Evolutionary conservation across 768 basidiomycete species (phyloP), one percentile per base, ranked within the genome.

Genomic region (Favolaschia claudopus): DNA sequence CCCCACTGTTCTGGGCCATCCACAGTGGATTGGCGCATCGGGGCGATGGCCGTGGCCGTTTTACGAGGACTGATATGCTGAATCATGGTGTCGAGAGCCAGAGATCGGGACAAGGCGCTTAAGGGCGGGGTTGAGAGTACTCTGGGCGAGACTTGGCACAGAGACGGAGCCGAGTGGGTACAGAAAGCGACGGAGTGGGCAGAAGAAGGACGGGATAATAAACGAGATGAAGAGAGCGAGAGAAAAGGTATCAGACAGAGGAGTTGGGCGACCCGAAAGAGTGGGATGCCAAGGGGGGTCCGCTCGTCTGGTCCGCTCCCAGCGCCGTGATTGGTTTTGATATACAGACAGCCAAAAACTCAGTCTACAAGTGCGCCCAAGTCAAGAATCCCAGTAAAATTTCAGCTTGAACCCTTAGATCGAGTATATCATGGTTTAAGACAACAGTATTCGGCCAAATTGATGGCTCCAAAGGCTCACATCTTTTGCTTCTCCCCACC

Each of bases 1-100:
- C 91, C 89, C 91, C 91, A 93, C 53, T 78, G 71, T 64, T 90
- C 85, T 55, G 82, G 82, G 58, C 73, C 72, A 49, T 83, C 81
- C 47, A 64, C 67, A 40, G 73, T 48, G 20, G 62, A 55, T 39
- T 75, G 79, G 57, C 72, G 75, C 54, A 66, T 59, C 25, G 73
- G 71, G 17, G 70, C 64, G 22, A 67, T 52, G 50, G 71, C 64
- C 14, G 73, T 65, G 48, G 69, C 74, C 31, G 76, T 69, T 55
- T 74, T 78, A 28, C 82, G 78, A 62, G 77, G 72, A 67, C 82
- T 86, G 60, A 80, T 79, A 69, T 86, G 84, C 70, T 90, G 91
- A 54, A 88, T 89, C 91, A 91, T 92, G 55, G 40, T 51, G 55
- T 45, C 56, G 28, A 47, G 40, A 15, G 43, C 28, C 32, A 17